These are phyloP conservation scores for Cladophialophora exuberans DNA, from an alignment of 2,329 filamentous ascomycete species.

Conservation along the genomic window DNA sequence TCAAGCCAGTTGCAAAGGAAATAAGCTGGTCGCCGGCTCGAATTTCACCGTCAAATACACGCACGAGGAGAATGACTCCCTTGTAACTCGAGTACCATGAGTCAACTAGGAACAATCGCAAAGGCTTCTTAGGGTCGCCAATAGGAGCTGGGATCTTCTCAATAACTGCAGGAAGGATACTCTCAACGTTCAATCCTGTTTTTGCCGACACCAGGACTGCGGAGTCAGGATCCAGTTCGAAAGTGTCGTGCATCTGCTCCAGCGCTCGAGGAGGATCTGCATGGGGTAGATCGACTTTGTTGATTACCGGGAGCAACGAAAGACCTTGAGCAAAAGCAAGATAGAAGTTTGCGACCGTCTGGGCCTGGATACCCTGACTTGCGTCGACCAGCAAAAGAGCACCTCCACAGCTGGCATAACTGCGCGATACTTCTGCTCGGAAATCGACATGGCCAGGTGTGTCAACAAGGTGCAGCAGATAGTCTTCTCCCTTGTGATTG, in stretches of 20 bases:
- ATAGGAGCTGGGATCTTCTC: conserved; percentile 79
- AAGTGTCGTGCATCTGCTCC: conserved; percentile 81
- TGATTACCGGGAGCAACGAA: conserved; percentile 85
- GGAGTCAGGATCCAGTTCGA: conserved; percentile 80
- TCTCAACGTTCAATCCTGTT: conserved; percentile 83
- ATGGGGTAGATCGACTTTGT: conserved; percentile 92
- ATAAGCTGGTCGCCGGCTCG: conserved; percentile 81
- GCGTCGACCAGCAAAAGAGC: conserved; percentile 92
- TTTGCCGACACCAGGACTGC: conserved; percentile 87
- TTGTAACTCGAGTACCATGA: conserved; percentile 98
- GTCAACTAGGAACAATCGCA: conserved; percentile 88
- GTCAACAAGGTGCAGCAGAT: conserved; percentile 92
- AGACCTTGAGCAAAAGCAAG: conserved; percentile 92
- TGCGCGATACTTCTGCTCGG: conserved; percentile 90
- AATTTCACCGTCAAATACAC: conserved; percentile 86
- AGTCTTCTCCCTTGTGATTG: conserved; percentile 81
- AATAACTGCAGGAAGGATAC: conserved; percentile 82
- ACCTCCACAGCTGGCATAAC: conserved; percentile 94
- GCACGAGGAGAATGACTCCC: conserved; percentile 86
- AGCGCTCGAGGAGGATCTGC: conserved; percentile 86
- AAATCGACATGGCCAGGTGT: conserved; percentile 98
- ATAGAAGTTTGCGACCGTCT: conserved; percentile 98
- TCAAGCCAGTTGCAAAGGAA: conserved; percentile 83
- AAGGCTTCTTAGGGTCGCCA: conserved; percentile 71
- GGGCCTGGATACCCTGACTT: conserved; percentile 93